Evolutionary conservation across 2,329 filamentous ascomycete genomes (phyloP).

Genomic region (Dryadomyces quercus-mongolicae): DNA sequence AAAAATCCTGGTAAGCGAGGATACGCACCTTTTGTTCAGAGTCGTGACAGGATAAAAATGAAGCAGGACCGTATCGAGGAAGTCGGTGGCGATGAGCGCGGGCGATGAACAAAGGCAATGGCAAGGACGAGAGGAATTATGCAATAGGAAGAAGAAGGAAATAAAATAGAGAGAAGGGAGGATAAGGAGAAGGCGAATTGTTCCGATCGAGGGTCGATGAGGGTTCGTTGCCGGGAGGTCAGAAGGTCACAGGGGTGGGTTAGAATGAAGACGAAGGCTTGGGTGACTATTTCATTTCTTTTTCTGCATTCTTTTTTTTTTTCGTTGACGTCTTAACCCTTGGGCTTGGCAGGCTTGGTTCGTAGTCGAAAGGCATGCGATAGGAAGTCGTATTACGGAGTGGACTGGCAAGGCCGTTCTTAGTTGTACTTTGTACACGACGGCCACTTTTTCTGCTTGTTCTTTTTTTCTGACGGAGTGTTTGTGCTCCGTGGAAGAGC

Average conservation of each 20-base stretch:
- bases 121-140: background rate
- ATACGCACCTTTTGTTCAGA: too few relatives aligned
- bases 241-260: background rate
- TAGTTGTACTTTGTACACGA: slow-evolving; percentile 1
- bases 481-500: background rate
- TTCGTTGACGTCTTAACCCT: background rate
- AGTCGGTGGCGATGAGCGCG: background rate
- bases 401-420: background rate
- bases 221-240: background rate
- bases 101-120: background rate
- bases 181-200: background rate
- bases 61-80: background rate
- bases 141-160: background rate
- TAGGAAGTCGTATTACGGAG: background rate
- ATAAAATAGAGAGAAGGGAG: background rate
- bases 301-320: background rate
- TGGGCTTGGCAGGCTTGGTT: slow-evolving; percentile 1
- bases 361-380: background rate
- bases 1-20: too few relatives aligned
- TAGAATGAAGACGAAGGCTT: background rate
- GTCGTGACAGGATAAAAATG: too few relatives aligned
- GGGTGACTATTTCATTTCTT: slow-evolving; percentile 1
- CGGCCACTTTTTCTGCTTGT: background rate
- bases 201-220: background rate
- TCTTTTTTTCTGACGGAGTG: background rate